phyloP scores from a whole-genome alignment of 352 stramenopile species.

The Nannochloropsis limnetica region DNA sequence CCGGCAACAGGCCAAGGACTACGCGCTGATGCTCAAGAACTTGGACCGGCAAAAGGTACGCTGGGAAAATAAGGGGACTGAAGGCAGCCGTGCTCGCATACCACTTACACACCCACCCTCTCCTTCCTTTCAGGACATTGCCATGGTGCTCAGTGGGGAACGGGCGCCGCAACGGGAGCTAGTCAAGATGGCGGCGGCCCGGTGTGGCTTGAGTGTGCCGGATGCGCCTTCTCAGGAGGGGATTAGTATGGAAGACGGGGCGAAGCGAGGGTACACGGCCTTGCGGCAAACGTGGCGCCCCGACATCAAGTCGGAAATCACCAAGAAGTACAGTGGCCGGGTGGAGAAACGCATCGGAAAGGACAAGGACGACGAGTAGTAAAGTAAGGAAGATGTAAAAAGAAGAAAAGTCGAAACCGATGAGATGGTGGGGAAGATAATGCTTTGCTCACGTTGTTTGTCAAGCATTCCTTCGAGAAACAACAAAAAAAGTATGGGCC shows the following conservation, averaged over 20 bases:
- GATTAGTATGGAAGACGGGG: background rate
- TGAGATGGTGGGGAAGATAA: background rate
- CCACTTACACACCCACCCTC: background rate
- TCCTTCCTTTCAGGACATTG: background rate
- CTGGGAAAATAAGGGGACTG: background rate
- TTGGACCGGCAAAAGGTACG: constrained; percentile 30
- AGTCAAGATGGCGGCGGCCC: constrained; percentile 21
- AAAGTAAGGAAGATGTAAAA: background rate
- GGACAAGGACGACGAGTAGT: background rate
- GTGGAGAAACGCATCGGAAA: constrained; percentile 15
- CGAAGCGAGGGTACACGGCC: constrained; percentile 19
- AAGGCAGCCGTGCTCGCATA: background rate
- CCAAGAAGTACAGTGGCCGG: constrained; percentile 10
- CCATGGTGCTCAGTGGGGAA: background rate
- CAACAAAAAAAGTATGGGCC: background rate
- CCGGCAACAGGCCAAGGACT: constrained; percentile 11
- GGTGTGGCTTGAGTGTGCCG: constrained; percentile 14
- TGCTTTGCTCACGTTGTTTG: background rate
- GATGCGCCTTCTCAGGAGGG: background rate
- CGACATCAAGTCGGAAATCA: background rate
- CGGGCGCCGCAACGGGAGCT: constrained; percentile 11
- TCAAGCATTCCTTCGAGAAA: too few relatives aligned
- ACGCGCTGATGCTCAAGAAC: background rate
- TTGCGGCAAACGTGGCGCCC: constrained; percentile 23
- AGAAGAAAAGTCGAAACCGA: background rate